phyloP scores from a whole-genome alignment of 352 stramenopile species.

The Phytopythium vexans region DNA sequence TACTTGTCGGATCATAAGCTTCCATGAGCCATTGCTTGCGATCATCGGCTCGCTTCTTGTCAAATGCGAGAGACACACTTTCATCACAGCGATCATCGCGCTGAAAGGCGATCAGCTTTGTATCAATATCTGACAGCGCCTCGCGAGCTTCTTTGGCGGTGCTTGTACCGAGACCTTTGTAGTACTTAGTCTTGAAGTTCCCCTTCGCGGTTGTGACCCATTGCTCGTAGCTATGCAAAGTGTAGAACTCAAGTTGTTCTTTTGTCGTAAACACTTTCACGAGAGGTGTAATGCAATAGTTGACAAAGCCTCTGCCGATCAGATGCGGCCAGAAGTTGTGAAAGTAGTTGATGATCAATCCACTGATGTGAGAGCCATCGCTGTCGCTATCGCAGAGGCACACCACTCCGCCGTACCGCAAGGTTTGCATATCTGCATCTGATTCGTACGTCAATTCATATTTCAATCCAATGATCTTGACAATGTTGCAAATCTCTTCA shows the following conservation, averaged over 20 bases:
- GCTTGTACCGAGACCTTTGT: conserved; percentile 94
- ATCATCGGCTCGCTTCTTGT: conserved; percentile 87
- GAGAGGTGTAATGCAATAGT: conserved; percentile 96
- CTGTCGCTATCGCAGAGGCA: conserved; percentile 97
- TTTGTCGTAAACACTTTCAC: conserved; percentile 67
- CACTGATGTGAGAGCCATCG: conserved; percentile 93
- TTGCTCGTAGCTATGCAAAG: conserved; percentile 83
- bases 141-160: conserved; percentile 89
- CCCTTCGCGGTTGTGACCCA: no score
- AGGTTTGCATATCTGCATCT: conserved; percentile 82
- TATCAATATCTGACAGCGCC: conserved; percentile 90
- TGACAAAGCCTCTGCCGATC: conserved; percentile 83
- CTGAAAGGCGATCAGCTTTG: conserved; percentile 16
- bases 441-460: conserved; percentile 78
- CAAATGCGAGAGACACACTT: conserved; percentile 94
- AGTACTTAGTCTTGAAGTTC: conserved; percentile 95
- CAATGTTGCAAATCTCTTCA: conserved; percentile 81
- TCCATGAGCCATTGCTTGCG: conserved; percentile 88
- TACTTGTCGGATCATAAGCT: conserved; percentile 69
- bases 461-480: conserved; percentile 93
- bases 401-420: conserved; percentile 92
- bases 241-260: conserved; percentile 73
- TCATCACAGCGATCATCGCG: conserved; percentile 40
- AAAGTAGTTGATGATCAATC: conserved; percentile 93
- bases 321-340: conserved; percentile 93